These are phyloP conservation scores for Aspergillus ellipticus DNA, from an alignment of 495 filamentous ascomycete genomes.

Conservation along the genomic window DNA sequence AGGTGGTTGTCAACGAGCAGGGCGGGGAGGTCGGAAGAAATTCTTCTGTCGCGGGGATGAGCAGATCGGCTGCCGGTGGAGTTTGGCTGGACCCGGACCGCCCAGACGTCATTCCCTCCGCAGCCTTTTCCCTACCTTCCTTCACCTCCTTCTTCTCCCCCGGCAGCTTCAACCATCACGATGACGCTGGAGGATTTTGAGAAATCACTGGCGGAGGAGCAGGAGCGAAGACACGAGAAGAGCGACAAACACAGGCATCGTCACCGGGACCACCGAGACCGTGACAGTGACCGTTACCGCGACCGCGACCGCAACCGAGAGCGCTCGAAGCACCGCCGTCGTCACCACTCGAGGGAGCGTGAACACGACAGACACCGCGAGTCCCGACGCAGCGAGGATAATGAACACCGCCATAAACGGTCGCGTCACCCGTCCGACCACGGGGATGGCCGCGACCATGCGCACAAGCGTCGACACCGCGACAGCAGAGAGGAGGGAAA, in stretches of 20 bases:
- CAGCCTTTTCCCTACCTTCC: constrained; percentile 17
- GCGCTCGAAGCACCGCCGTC: constrained; percentile 34
- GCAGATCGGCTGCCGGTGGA: constrained; percentile 31
- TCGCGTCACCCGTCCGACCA: constrained; percentile 47
- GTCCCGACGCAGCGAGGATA: constrained; percentile 36
- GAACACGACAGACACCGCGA: constrained; percentile 28
- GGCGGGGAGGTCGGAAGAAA: constrained; percentile 16
- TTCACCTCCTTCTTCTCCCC: constrained; percentile 6
- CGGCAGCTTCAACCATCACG: constrained; percentile 10
- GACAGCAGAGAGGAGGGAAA: constrained; percentile 27
- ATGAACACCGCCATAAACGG: constrained; percentile 53
- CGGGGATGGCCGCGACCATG: constrained; percentile 35
- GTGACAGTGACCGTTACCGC: constrained; percentile 38
- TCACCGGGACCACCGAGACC: constrained; percentile 38
- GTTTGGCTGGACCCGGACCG: constrained; percentile 22
- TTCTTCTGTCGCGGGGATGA: constrained; percentile 35
- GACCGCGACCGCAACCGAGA: constrained; percentile 41
- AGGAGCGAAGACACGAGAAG: constrained; percentile 33
- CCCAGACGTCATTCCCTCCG: constrained; percentile 35
- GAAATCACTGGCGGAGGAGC: constrained; percentile 42
- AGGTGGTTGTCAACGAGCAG: neutral
- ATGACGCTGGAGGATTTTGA: constrained; percentile 57
- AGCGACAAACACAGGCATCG: constrained; percentile 34
- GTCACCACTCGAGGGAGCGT: constrained; percentile 40
- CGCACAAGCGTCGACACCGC: constrained; percentile 32